Base-by-base conservation (phyloP, 2,329 filamentous ascomycete genomes). In the Trichophyton verrucosum region DNA sequence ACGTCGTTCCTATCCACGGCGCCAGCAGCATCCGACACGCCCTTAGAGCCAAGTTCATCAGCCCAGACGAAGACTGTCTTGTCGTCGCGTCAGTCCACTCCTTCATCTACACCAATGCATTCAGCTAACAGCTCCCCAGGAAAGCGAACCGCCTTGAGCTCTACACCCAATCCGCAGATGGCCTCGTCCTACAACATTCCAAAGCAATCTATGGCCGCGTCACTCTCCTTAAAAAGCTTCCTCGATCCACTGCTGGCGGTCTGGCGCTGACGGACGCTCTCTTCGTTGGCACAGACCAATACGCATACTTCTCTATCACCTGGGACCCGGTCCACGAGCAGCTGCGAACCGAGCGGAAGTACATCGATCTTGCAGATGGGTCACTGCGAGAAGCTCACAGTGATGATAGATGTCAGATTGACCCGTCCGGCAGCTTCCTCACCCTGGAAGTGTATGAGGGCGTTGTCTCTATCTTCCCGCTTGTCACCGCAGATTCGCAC, bases 11-110 rank as follows among this genome's bases (percentile, higher is more conserved):
- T 44, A 94, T 99, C 61, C 94, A 99, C 74, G 83, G 86, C 68
- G 88, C 94, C 24, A 96, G 89, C 73, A 95, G 90, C 77, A 86
- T 96, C 65, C 86, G 91, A 60, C 88, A 96, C 81, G 92, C 91
- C 13, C 74, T 97, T 66, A 89, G 87, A 70, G 81, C 92, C 63
- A 85, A 84, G 67, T 86, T 97, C 68, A 78, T 95, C 58, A 81
- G 83, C 49, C 77, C 83, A 3, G 83, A 88, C 58, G 84, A 91
- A 63, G 88, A 95, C 68, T 91, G 89, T 68, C 79, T 99, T 64
- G 84, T 96, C 59, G 80, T 96, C 69, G 90, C 91, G 91, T 96
- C 81, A 76, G 89, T 75, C 65, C 47, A 36, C 60, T 62, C 47
- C 59, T 75, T 65, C 46, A 30, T 38, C 60, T 62, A 49, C 59